phyloP scores from a whole-genome alignment of 176 grass and related monocot species.

The Avena eriantha region DNA sequence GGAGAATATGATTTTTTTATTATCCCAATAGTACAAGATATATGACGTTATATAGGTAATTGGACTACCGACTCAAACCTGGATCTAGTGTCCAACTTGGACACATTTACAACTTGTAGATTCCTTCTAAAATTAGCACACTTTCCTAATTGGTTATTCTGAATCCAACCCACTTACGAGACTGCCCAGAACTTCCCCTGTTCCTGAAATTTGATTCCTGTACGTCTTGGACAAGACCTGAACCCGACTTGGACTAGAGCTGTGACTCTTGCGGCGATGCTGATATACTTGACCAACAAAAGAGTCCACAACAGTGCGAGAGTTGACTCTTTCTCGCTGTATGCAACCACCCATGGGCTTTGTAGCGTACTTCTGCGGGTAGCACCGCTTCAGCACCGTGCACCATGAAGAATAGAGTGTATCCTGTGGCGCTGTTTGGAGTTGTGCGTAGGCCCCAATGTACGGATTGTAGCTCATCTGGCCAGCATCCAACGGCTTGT shows the following conservation, averaged over 20 bases:
- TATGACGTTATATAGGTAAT: not conserved
- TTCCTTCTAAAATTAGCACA: not conserved
- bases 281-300: not conserved
- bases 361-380: no score
- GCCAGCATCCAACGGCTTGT: no score
- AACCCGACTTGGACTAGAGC: not conserved
- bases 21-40: not conserved
- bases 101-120: not conserved
- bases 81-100: not conserved
- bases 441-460: no score
- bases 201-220: not conserved
- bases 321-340: no score
- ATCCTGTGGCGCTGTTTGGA: no score
- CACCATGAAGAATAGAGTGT: no score
- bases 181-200: not conserved
- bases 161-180: not conserved
- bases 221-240: no score
- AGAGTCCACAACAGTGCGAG: not conserved
- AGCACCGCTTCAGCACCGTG: no score
- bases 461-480: no score
- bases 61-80: not conserved
- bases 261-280: not conserved
- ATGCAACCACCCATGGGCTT: no score
- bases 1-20: no score
- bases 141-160: not conserved